phyloP scores from a whole-genome alignment of 148 eudicot genomes.

The Persicaria maculosa region DNA sequence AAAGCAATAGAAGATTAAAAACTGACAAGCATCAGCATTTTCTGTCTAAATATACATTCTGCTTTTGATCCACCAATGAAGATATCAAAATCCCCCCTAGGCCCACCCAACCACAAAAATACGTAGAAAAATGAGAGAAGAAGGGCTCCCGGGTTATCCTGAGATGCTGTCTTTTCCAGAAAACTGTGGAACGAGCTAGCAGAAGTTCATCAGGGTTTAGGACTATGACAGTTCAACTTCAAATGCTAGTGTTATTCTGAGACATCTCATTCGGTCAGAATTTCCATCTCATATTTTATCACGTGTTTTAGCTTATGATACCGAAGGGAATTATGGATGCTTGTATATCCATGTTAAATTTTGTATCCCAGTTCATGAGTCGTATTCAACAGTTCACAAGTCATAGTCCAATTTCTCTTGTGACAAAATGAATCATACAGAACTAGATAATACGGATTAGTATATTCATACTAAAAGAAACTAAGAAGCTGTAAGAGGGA shows the following conservation, averaged over 20 bases:
- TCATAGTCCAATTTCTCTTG: constrained; percentile 5
- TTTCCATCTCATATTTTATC: not conserved
- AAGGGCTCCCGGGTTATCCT: too few species aligned
- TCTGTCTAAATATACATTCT: too few species aligned
- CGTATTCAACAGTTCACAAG: not conserved
- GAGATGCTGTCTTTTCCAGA: too few species aligned
- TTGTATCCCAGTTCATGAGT: not conserved
- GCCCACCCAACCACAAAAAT: not conserved
- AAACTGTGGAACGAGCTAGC: too few species aligned
- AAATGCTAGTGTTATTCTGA: not conserved
- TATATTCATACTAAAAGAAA: not conserved
- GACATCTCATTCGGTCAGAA: not conserved
- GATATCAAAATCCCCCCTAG: not conserved
- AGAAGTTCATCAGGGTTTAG: too few species aligned
- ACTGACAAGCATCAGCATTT: too few species aligned
- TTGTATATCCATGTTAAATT: not conserved
- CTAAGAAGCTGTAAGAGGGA: not conserved
- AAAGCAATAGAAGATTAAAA: too few species aligned
- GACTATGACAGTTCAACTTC: not conserved
- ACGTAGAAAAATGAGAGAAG: not conserved
- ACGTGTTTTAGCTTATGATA: not conserved
- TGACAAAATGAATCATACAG: too few species aligned
- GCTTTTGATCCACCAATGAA: not conserved
- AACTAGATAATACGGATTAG: not conserved
- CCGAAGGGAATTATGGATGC: not conserved